Evolutionary conservation across 2,329 filamentous ascomycete species (phyloP), one percentile per base, ranked within the genome.

Genomic region (Penicillium brevicompactum): DNA sequence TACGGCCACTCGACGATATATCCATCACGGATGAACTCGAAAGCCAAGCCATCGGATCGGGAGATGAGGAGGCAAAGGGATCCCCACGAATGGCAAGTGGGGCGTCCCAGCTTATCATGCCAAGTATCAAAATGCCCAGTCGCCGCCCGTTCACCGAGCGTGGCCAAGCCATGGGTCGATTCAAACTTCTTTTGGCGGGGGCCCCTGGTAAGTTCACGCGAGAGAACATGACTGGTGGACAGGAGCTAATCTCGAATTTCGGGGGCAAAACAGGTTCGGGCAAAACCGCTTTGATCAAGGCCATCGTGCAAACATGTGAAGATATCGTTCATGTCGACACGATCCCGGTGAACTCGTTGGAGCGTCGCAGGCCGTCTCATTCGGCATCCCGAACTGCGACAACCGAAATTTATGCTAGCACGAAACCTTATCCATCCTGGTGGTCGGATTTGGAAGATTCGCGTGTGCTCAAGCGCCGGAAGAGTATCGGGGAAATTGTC

Each of bases 271-370:
- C 57, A 92, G 91, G 88, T 27, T 82, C 89, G 45, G 94, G 94
- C 34, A 97, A 97, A 76, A 92, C 92, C 1, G 92, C 90, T 3
- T 82, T 97, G 47, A 89, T 97, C 65, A 90, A 89, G 69, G 90
- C 91, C 2, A 90, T 99, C 44, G 87, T 95, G 14, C 91, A 96
- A 68, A 82, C 80, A 3, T 96, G 91, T 71, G 86, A 92, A 67
- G 91, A 97, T 68, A 96, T 99, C 59, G 93, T 97, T 2, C 93
- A 99, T 70, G 87, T 96, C 50, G 93, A 97, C 69, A 82, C 88
- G 2, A 71, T 80, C 30, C 70, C 73, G 24, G 49, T 49, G 11
- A 60, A 56, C 41, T 51, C 55, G n/a, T 51, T 55, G 30, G 61
- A 53, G 46, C 55, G 60, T 34, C 62, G 51, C 49, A 65, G 63